These are phyloP conservation scores for Taiozyma sp. DNA, from an alignment of 1,139 yeast species.

Conservation along the genomic window DNA sequence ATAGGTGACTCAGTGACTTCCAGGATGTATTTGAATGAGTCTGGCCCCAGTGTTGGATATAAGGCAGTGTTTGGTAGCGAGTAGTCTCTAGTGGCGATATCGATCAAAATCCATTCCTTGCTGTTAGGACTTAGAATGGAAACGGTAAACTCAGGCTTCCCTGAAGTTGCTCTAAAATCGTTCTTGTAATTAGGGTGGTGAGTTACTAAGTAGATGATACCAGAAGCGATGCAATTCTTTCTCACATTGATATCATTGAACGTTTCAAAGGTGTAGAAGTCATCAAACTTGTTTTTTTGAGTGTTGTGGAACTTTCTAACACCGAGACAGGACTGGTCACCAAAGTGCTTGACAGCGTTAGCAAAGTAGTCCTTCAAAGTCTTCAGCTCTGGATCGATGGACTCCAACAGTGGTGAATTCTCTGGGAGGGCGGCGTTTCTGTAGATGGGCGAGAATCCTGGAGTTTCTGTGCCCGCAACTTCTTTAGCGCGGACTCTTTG, in stretches of 20 bases:
- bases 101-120: conserved; percentile 55
- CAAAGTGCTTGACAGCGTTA: conserved; percentile 27
- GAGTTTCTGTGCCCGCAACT: conserved; percentile 6
- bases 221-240: conserved; percentile 42
- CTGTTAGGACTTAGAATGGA: conserved; percentile 52
- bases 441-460: conserved; percentile 15
- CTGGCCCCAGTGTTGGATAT: conserved; percentile 61
- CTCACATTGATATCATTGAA: conserved; percentile 31
- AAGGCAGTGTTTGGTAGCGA: conserved; percentile 53
- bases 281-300: conserved; percentile 16
- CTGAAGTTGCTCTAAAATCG: conserved; percentile 6
- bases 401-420: conserved; percentile 22
- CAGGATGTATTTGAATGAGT: conserved; percentile 53
- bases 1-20: conserved; percentile 54
- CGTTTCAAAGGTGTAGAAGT: conserved; percentile 34
- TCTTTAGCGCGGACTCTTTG: conserved; percentile 2
- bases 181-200: conserved; percentile 28
- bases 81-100: conserved; percentile 51
- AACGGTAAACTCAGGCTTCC: conserved; percentile 41
- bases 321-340: conserved; percentile 32
- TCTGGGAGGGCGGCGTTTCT: conserved; percentile 2
- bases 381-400: conserved; percentile 35
- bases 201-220: conserved; percentile 39
- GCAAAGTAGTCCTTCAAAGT: conserved; percentile 37
- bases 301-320: conserved; percentile 30